Evolutionary conservation across 163 green algal species (phyloP).

Genomic region (Volvox carteri): DNA sequence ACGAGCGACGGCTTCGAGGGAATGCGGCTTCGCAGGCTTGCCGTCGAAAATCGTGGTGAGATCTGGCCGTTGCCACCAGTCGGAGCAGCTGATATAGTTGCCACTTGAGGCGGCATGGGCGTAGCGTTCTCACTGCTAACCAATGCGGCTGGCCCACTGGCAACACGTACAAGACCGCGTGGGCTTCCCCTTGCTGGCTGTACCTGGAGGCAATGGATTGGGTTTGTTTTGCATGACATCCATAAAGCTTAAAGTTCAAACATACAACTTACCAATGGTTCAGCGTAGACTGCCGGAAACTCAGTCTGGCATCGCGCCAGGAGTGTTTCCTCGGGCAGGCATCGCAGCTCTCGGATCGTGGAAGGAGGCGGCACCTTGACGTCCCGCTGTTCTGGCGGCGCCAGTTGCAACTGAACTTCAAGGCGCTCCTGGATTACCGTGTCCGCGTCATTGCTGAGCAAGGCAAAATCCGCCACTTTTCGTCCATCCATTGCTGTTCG

Average conservation of each 20-base stretch:
- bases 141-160: background rate
- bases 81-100: background rate
- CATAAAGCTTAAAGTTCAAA: background rate
- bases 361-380: slow-evolving; percentile 56
- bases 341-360: slow-evolving; percentile 69
- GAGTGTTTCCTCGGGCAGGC: slow-evolving; percentile 66
- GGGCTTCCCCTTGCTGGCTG: background rate
- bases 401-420: background rate
- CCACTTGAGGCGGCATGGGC: background rate
- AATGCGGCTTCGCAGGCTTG: slow-evolving; percentile 45
- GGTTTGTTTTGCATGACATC: background rate
- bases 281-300: slow-evolving; percentile 13
- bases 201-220: background rate
- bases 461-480: background rate
- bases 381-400: slow-evolving; percentile 6
- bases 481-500: slow-evolving; percentile 8
- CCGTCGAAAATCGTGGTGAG: slow-evolving; percentile 14
- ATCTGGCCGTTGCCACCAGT: background rate
- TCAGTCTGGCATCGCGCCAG: slow-evolving; percentile 51
- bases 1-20: slow-evolving; percentile 47
- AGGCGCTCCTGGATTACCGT: background rate
- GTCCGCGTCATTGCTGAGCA: background rate
- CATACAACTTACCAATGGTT: slow-evolving; percentile 6
- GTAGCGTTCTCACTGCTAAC: slow-evolving; percentile 18
- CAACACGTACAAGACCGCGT: background rate